phyloP scores from a whole-genome alignment of 805 yeast species.

The Candida odintsovae region DNA sequence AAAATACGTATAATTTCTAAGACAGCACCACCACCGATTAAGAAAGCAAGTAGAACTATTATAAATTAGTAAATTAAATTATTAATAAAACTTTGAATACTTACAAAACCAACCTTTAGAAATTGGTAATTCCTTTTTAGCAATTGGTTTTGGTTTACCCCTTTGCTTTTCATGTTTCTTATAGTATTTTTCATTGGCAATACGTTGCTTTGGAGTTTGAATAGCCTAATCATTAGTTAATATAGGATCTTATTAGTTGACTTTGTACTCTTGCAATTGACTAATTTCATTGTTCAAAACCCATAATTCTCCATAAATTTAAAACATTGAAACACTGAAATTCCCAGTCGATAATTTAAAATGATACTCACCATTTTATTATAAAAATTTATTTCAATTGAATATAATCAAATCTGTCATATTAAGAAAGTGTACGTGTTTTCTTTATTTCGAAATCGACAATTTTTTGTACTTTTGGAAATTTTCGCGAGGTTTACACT shows the following conservation, averaged over 20 bases:
- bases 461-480: too few relatives aligned
- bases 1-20: conserved; percentile 58
- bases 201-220: conserved; percentile 84
- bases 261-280: too few relatives aligned
- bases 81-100: too few relatives aligned
- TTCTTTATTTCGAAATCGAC: neutral
- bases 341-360: too few relatives aligned
- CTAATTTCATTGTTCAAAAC: too few relatives aligned
- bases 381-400: too few relatives aligned
- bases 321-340: neutral
- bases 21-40: conserved; percentile 78
- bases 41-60: conserved; percentile 46
- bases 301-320: too few relatives aligned
- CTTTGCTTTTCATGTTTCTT: conserved; percentile 64
- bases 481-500: too few relatives aligned
- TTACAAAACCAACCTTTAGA: conserved; percentile 62
- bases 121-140: conserved; percentile 42
- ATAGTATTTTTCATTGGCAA: conserved; percentile 81
- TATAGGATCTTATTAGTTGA: too few relatives aligned
- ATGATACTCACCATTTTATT: neutral
- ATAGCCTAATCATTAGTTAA: conserved; percentile 40
- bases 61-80: neutral
- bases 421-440: neutral
- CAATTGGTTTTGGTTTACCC: conserved; percentile 59
- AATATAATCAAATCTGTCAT: neutral